Evolutionary conservation across 345 rosid genomes (phyloP).

Genomic region (Salix dunnii): DNA sequence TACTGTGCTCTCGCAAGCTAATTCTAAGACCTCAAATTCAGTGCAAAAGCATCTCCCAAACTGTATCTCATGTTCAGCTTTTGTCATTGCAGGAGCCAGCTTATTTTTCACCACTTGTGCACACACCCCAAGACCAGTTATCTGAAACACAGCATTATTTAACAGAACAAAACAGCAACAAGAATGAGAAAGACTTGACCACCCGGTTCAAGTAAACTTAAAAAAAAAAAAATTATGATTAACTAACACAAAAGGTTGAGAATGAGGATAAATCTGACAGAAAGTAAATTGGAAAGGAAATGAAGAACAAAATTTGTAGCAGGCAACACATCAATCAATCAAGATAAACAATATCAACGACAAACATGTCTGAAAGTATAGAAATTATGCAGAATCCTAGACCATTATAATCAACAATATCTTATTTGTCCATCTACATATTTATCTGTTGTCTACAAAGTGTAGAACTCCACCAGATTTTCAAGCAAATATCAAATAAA

Average conservation of each 20-base stretch:
- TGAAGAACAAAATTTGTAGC: background rate
- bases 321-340: background rate
- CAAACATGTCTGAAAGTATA: background rate
- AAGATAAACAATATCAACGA: background rate
- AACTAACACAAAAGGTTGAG: background rate
- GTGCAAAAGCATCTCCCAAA: constrained; percentile 68
- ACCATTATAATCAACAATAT: background rate
- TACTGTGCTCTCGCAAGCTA: constrained; percentile 61
- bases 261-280: background rate
- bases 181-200: background rate
- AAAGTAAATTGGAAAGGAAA: background rate
- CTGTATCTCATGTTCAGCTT: constrained; percentile 55
- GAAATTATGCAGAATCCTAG: background rate
- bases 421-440: background rate
- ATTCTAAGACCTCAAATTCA: constrained; percentile 64
- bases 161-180: background rate
- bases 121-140: constrained; percentile 57
- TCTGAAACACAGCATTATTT: constrained; percentile 26
- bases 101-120: constrained; percentile 89
- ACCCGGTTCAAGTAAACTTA: background rate
- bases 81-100: constrained; percentile 52
- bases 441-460: background rate
- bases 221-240: background rate
- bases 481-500: background rate
- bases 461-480: background rate